Percentiles rank a stretch among this genome's conserved stretches.
Conservation (phyloP, 1,139 yeast species). For the Blastobotrys persicus region DNA sequence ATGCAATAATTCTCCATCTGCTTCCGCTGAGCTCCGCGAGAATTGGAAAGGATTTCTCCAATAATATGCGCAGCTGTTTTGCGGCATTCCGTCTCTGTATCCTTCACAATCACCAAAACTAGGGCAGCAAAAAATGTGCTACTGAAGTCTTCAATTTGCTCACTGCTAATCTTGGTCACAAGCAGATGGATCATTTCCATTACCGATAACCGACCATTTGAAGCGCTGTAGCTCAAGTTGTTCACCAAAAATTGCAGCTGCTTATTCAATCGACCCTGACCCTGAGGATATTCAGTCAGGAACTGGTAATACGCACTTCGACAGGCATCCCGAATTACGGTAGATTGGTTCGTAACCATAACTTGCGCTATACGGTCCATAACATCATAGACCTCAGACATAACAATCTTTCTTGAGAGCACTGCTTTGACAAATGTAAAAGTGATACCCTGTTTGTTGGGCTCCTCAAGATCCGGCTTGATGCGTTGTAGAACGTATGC, state of each 20-base stretch:
- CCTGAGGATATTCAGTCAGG: conserved; percentile 92
- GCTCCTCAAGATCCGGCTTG: conserved; percentile 88
- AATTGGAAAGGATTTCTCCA: conserved; percentile 50
- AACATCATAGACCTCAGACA: conserved; percentile 88
- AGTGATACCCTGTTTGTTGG: conserved; percentile 83
- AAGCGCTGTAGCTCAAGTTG: conserved; percentile 81
- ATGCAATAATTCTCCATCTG: conserved; percentile 56
- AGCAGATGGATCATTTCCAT: conserved; percentile 80
- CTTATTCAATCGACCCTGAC: conserved; percentile 77
- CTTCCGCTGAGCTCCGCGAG: conserved; percentile 45
- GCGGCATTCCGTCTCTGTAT: conserved; percentile 76
- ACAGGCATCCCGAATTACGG: conserved; percentile 80
- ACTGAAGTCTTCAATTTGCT: conserved; percentile 56
- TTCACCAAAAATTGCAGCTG: conserved; percentile 81
- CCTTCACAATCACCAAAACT: conserved; percentile 74
- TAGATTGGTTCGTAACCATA: conserved; percentile 87
- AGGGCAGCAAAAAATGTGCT: conserved; percentile 82
- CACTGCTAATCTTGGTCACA: conserved; percentile 62
- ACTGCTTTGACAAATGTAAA: conserved; percentile 79
- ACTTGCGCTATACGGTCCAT: conserved; percentile 79
- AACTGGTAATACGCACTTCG: conserved; percentile 83
- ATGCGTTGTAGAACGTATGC: conserved; percentile 74
- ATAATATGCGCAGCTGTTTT: conserved; percentile 76
- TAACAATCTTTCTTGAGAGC: conserved; percentile 65
- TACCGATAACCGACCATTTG: conserved; percentile 84